Base-by-base conservation (phyloP, 73 alveolate species). In the Breviolum minutum region DNA sequence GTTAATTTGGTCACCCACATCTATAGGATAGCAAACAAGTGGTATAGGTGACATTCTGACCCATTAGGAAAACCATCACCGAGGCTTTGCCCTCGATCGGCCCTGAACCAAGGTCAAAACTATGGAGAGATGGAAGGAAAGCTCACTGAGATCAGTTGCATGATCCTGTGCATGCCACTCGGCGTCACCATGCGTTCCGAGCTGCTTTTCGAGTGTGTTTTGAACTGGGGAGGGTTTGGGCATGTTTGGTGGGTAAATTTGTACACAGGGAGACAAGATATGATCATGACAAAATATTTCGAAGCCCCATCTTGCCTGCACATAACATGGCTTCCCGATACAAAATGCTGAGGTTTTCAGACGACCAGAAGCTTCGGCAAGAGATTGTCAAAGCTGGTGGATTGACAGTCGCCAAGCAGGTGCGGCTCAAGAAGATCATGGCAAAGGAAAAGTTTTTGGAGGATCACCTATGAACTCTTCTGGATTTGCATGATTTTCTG, bases 361-460 rank as follows among this genome's bases (percentile, higher is more conserved):
- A 92, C 54, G 98, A 92, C 66, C 90, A 79, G 62, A 92, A 92
- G 98, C 90, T 92, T 6, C 98, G 98, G 69, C 89, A 80, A 66
- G 89, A 92, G 60, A 80, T 92, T 24, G 80, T 54, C 76, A 92
- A 92, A 24, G 98, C 98, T 9, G 98, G 98, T 3, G 98, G 90
- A 20, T 29, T 63, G 80, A 27, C 20, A 40, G 90, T 74, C 60
- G 98, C 98, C 81, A 92, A 92, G 71, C 86, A 92, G 98, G 98
- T 76, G 63, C 70, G 95, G 74, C 1, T 26, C 14, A 16, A 17
- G 60, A 11, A 11, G 24, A 6, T 29, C 69, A 19, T 70, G 61
- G 14, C 91, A 32, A 48, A 16, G 91, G 73, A 22, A 22, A 80
- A 30, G 88, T 32, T 32, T n/a, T n/a, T 80, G 8, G 88, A 80